Base-by-base conservation (phyloP, 768 basidiomycete genomes). In the Boletus patriciae region DNA sequence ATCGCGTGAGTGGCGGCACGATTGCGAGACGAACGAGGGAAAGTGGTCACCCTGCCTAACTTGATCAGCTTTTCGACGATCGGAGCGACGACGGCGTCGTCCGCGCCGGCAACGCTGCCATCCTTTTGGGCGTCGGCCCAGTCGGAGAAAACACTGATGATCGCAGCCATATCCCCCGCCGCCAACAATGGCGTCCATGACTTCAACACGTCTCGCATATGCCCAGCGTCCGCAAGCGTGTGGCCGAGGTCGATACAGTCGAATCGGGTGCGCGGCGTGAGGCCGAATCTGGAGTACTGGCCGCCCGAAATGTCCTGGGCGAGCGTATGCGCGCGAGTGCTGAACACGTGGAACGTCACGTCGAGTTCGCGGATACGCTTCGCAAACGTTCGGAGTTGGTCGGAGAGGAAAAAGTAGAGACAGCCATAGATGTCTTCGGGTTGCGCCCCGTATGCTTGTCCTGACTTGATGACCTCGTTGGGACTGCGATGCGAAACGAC, bases 351-450 rank as follows among this genome's bases (percentile, higher is more conserved):
- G 50, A 82, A 73, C 0, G 68, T 65, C 23, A 79, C 64, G 0
- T 67, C 58, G 47, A 79, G 69, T 15, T 62, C 67, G n/a, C 70
- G 66, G 40, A 80, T 62, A 10, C 77, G 76, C n/a, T 56, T 46
- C 0, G 72, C 65, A 59, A 82, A 79, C 3, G 50, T 63, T 31
- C 62, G 64, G 12, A 82, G 70, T 53, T 80, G 70, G 6, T 75
- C 67, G 1, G 72, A 67, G 27, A 81, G 61, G 60, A 70, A 74
- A 52, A 81, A 80, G 62, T 78, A 80, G 15, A 81, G 74, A 50
- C 79, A 81, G 6, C 81, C 81, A 46, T 70, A 78, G 41, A 79
- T 66, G 51, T 82, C 80, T 48, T 76, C 78, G 1, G 63, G 55
- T 6, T 63, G 66, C 3, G 73, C 69, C 0, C 80, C 77, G 19